Conservation (phyloP, 805 yeast species). For the Groenewaldozyma tartarivorans region DNA sequence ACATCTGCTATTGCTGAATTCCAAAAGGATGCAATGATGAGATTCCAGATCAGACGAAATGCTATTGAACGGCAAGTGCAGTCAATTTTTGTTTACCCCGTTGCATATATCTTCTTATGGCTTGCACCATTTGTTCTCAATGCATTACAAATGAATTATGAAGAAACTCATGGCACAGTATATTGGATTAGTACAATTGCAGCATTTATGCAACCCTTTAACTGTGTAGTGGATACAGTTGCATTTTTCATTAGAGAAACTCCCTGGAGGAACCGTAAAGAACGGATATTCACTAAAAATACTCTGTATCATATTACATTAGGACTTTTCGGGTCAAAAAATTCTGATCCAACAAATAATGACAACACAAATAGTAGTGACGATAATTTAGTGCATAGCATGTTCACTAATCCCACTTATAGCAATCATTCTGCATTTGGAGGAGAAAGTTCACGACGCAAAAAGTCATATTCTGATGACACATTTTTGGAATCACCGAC, state of each 20-base stretch:
- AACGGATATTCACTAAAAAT: conserved; percentile 13
- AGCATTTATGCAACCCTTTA: conserved; percentile 73
- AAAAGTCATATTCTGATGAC: no score
- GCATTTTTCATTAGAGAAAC: conserved; percentile 67
- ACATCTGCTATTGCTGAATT: conserved; percentile 24
- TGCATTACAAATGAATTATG: conserved; percentile 44
- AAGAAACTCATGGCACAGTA: conserved; percentile 37
- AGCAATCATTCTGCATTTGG: no score
- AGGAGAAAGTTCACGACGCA: no score
- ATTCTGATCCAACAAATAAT: background rate
- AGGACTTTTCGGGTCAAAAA: background rate
- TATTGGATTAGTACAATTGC: conserved; percentile 57
- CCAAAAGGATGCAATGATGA: conserved; percentile 51
- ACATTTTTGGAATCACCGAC: background rate
- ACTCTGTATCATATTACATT: conserved; percentile 1
- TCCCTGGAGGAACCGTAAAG: conserved; percentile 14
- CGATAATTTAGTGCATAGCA: no score
- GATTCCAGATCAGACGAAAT: conserved; percentile 52
- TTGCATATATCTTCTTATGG: conserved; percentile 76
- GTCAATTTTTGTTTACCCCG: conserved; percentile 73
- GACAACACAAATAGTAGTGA: no score
- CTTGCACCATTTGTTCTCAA: conserved; percentile 65
- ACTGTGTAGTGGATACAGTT: conserved; percentile 65
- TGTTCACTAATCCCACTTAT: no score
- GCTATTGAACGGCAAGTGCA: conserved; percentile 70